Percentiles rank a stretch among this genome's conserved stretches.
Conservation (phyloP, 257 asterid species). For the Leptodermis oblonga region DNA sequence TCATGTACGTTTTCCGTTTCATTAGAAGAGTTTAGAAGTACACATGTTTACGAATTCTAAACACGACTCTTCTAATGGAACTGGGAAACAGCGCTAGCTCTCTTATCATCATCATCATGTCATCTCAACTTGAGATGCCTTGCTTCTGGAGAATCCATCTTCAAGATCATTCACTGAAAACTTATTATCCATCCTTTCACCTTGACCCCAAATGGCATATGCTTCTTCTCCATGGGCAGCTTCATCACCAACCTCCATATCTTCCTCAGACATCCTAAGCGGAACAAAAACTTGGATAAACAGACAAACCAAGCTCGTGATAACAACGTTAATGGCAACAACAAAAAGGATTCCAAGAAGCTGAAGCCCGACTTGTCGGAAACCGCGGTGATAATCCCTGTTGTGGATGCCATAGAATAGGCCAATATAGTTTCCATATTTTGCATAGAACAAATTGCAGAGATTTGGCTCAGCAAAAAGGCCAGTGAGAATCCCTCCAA, state of each 20-base stretch:
- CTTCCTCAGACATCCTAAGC: conserved; percentile 61
- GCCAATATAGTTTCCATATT: conserved; percentile 31
- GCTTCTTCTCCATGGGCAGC: conserved; percentile 83
- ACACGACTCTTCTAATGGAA: neutral
- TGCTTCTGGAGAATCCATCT: neutral
- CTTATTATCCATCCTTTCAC: conserved; percentile 50
- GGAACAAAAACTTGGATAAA: conserved; percentile 47
- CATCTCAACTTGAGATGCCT: conserved; percentile 17
- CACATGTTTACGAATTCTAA: too few relatives aligned
- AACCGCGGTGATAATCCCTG: conserved; percentile 25
- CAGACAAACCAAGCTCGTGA: conserved; percentile 48
- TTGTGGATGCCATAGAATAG: conserved; percentile 48
- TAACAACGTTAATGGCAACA: conserved; percentile 35
- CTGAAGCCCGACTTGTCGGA: conserved; percentile 57
- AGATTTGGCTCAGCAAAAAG: conserved; percentile 52
- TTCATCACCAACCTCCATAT: conserved; percentile 69
- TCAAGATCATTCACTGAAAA: conserved; percentile 41
- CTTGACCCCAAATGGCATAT: conserved; percentile 78
- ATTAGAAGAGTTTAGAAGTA: too few relatives aligned
- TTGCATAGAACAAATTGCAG: conserved; percentile 44
- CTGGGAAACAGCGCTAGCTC: neutral
- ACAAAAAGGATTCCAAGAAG: conserved; percentile 41
- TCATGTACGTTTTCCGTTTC: too few relatives aligned
- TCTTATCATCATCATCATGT: conserved; percentile 1
- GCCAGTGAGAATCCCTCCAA: conserved; percentile 65